A percentile compares a stretch with the other conserved stretches of the same genome.
Conservation (phyloP, 2,329 filamentous ascomycete genomes). For the Chrysoporthe austroafricana region DNA sequence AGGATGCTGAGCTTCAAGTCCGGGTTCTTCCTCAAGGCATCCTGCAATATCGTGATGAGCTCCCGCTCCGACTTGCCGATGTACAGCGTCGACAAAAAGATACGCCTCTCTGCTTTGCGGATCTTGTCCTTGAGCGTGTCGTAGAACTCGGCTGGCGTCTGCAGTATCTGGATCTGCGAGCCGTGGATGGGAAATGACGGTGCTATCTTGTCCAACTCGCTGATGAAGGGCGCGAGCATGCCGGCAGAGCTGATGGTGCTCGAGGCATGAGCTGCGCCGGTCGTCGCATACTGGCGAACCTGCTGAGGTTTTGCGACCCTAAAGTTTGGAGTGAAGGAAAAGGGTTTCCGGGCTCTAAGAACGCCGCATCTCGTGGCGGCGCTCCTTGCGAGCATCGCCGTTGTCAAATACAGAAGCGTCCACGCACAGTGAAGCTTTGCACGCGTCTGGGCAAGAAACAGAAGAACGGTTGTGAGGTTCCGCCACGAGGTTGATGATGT, state of each 20-base stretch:
- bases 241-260: conserved; percentile 39
- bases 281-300: conserved; percentile 27
- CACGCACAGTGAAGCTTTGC: conserved; percentile 17
- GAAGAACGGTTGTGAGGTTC: background rate
- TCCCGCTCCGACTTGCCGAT: conserved; percentile 93
- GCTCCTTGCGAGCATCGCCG: conserved; percentile 42
- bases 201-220: conserved; percentile 83
- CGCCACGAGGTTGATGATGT: background rate
- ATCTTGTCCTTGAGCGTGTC: conserved; percentile 89
- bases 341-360: conserved; percentile 21
- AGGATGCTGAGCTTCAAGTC: conserved; percentile 83
- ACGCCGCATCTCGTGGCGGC: conserved; percentile 31
- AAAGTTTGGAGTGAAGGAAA: conserved; percentile 22
- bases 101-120: conserved; percentile 71
- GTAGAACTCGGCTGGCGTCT: conserved; percentile 88
- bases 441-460: background rate
- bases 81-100: conserved; percentile 96
- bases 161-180: conserved; percentile 78
- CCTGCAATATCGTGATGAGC: conserved; percentile 76
- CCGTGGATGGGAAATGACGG: conserved; percentile 88
- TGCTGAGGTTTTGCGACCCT: conserved; percentile 19
- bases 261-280: conserved; percentile 24
- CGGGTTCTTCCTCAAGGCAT: conserved; percentile 75
- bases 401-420: background rate
- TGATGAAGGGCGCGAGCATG: conserved; percentile 58